A percentile compares a stretch with the other conserved stretches of the same genome.
phyloP scores from a whole-genome alignment of 2,329 filamentous ascomycete genomes.

The Curvularia sp. region DNA sequence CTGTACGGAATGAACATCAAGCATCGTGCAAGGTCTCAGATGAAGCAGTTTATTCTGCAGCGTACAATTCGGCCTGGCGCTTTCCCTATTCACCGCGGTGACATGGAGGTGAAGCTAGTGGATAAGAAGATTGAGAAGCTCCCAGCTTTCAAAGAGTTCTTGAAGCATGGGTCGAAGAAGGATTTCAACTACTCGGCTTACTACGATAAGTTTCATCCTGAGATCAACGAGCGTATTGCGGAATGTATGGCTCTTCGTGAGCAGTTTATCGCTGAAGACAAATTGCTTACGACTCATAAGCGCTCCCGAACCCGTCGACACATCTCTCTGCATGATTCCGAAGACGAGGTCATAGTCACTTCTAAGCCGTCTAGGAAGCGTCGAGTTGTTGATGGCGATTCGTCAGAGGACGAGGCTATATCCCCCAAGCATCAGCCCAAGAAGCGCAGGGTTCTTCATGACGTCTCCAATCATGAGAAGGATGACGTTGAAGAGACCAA shows the following conservation, averaged over 20 bases:
- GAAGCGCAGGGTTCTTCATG: not conserved
- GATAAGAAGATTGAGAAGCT: conserved; percentile 30
- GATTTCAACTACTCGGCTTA: conserved; percentile 22
- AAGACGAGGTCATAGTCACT: not conserved
- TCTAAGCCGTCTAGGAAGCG: not conserved
- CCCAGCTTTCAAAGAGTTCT: conserved; percentile 4
- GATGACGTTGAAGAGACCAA: conserved; percentile 6
- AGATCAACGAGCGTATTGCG: conserved; percentile 22
- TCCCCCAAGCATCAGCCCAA: not conserved
- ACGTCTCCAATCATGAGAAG: not conserved
- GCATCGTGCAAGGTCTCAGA: conserved; percentile 40
- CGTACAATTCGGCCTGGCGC: conserved; percentile 33
- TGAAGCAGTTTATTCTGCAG: conserved; percentile 36
- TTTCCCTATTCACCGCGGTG: conserved; percentile 39
- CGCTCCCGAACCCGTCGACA: conserved; percentile 6
- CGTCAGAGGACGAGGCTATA: conserved; percentile 2
- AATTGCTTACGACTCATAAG: not conserved
- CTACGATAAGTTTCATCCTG: conserved; percentile 21
- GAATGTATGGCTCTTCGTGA: conserved; percentile 12
- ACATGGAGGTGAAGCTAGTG: conserved; percentile 36
- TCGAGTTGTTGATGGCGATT: not conserved
- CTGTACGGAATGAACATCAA: conserved; percentile 35
- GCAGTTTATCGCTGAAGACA: conserved; percentile 11
- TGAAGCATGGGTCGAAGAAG: conserved; percentile 13
- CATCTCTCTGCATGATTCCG: not conserved